These are phyloP conservation scores for Melaleuca quinquenervia DNA, from an alignment of 345 rosid species.

Conservation along the genomic window DNA sequence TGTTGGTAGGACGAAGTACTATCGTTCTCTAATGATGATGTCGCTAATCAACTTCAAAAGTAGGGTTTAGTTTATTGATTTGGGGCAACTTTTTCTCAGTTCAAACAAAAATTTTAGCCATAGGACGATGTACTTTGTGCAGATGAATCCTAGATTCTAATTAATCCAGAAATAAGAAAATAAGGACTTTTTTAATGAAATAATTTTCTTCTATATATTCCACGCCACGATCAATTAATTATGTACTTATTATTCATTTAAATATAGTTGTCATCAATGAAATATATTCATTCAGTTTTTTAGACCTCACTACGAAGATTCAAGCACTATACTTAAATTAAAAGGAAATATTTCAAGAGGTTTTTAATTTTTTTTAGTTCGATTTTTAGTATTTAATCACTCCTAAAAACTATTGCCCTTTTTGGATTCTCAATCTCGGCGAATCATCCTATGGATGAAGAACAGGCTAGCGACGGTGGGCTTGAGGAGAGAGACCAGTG, in stretches of 20 bases:
- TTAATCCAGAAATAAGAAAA: rapidly evolving
- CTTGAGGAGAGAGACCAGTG: background rate
- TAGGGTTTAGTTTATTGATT: background rate
- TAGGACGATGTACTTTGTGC: background rate
- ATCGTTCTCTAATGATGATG: background rate
- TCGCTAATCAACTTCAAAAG: background rate
- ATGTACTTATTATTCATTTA: background rate
- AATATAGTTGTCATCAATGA: background rate
- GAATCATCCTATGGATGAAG: background rate
- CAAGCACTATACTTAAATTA: background rate
- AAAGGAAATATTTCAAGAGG: background rate
- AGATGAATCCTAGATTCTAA: background rate
- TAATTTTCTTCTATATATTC: background rate
- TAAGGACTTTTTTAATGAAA: background rate
- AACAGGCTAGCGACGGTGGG: background rate
- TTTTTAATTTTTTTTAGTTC: background rate
- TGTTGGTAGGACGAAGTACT: background rate
- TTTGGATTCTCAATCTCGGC: conserved; percentile 2
- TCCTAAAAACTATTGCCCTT: background rate
- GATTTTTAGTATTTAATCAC: background rate
- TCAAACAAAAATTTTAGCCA: background rate
- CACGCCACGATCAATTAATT: rapidly evolving
- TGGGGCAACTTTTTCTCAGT: background rate
- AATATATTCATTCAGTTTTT: background rate
- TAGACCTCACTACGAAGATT: too few species aligned